Evolutionary conservation across 257 asterid species (phyloP).

Genomic region (Primulina eburnea): DNA sequence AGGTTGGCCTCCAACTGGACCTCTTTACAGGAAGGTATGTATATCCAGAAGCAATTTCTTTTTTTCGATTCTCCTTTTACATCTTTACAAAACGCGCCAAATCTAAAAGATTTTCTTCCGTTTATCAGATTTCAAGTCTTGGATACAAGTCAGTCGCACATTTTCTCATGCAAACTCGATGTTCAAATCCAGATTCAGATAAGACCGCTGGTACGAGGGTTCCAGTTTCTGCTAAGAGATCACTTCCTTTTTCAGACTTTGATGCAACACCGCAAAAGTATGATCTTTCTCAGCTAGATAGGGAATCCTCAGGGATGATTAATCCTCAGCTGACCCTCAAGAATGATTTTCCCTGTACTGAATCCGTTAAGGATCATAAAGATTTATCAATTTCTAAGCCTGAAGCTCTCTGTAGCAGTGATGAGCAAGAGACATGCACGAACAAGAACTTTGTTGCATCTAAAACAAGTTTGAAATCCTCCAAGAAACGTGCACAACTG

Average conservation of each 20-base stretch:
- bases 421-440: conserved; percentile 26
- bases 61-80: neutral
- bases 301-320: conserved; percentile 19
- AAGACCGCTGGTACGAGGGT: conserved; percentile 22
- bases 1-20: conserved; percentile 95
- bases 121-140: conserved; percentile 52
- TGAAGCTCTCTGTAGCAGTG: conserved; percentile 24
- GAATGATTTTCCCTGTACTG: conserved; percentile 1
- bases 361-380: conserved; percentile 12
- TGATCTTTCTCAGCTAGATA: conserved; percentile 23
- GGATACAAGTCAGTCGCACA: conserved; percentile 96
- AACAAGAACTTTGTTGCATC: conserved; percentile 23
- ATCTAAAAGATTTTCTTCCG: neutral
- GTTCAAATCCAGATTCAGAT: conserved; percentile 36
- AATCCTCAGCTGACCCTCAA: neutral
- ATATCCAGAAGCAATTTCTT: conserved; percentile 10
- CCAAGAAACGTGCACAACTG: conserved; percentile 32
- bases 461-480: conserved; percentile 33
- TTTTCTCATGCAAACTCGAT: conserved; percentile 83
- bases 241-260: conserved; percentile 56
- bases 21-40: conserved; percentile 72
- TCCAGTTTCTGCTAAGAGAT: conserved; percentile 64
- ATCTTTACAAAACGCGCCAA: neutral
- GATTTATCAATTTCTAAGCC: conserved; percentile 2
- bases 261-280: conserved; percentile 33